A percentile compares a stretch with the other conserved stretches of the same genome.
phyloP scores from a whole-genome alignment of 2,329 filamentous ascomycete genomes.

The Paraconiothyrium sp. region DNA sequence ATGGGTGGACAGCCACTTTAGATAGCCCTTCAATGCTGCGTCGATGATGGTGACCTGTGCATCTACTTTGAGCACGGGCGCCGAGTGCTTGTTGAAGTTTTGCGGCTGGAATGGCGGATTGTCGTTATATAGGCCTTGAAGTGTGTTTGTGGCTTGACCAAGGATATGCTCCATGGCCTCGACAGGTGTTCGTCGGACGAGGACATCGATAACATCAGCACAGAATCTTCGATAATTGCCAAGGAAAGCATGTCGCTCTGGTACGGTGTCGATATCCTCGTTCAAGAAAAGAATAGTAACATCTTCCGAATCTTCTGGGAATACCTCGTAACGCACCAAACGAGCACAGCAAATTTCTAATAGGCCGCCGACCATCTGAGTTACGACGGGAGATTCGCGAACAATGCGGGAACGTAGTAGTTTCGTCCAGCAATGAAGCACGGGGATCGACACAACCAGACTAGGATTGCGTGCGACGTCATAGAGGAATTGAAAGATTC shows the following conservation, averaged over 20 bases:
- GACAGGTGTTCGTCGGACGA: conserved; percentile 81
- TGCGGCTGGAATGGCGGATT: conserved; percentile 69
- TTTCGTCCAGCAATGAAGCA: conserved; percentile 88
- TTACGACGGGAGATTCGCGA: conserved; percentile 69
- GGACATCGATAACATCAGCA: conserved; percentile 83
- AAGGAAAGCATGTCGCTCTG: conserved; percentile 92
- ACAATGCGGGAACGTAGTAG: conserved; percentile 78
- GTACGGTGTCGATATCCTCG: conserved; percentile 94
- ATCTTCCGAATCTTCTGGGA: conserved; percentile 84
- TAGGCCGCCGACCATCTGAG: conserved; percentile 74
- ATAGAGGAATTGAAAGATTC: conserved; percentile 82
- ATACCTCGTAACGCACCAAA: conserved; percentile 84
- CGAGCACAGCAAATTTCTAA: conserved; percentile 85
- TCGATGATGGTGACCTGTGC: conserved; percentile 91
- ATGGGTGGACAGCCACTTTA: conserved; percentile 74
- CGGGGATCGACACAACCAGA: conserved; percentile 90
- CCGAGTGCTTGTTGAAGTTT: conserved; percentile 70
- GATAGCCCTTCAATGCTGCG: conserved; percentile 86
- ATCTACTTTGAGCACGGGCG: conserved; percentile 81
- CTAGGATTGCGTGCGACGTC: conserved; percentile 84
- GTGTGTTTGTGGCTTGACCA: conserved; percentile 75
- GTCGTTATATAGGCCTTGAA: conserved; percentile 79
- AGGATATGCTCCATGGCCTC: conserved; percentile 91
- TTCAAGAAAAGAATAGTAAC: conserved; percentile 82
- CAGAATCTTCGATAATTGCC: conserved; percentile 96